These are phyloP conservation scores for Sesbania bispinosa DNA, from an alignment of 306 rosid species.

Conservation along the genomic window DNA sequence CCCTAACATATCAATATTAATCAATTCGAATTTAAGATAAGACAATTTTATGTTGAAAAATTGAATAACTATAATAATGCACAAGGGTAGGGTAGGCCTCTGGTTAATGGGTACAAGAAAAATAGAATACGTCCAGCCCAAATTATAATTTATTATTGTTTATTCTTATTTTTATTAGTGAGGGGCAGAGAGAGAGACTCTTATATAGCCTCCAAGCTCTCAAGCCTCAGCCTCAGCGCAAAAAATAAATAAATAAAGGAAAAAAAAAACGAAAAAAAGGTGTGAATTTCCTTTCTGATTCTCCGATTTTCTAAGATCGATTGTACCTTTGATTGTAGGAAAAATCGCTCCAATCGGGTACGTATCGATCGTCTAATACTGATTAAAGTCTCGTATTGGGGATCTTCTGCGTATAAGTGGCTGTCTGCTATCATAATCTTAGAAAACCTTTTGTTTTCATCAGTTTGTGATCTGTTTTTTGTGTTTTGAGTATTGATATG, in stretches of 20 bases:
- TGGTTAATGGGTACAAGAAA: background rate
- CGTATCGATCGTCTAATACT: constrained; percentile 43
- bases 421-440: constrained; percentile 22
- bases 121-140: background rate
- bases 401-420: constrained; percentile 43
- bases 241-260: background rate
- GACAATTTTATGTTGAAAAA: background rate
- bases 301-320: constrained; percentile 44
- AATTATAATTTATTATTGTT: constrained; percentile 10
- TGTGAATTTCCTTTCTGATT: constrained; percentile 37
- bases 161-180: background rate
- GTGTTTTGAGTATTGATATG: constrained; percentile 34
- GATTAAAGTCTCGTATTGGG: constrained; percentile 20
- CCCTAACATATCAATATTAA: background rate
- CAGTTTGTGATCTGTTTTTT: background rate
- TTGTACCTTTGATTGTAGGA: constrained; percentile 40
- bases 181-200: constrained; percentile 21
- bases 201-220: constrained; percentile 1
- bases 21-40: background rate
- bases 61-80: background rate
- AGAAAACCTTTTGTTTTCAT: constrained; percentile 6
- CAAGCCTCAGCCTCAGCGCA: constrained; percentile 4
- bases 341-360: constrained; percentile 48
- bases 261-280: background rate
- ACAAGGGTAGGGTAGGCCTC: background rate